Conservation (phyloP, 176 grass and related monocot genomes). For the Musa acuminata region DNA sequence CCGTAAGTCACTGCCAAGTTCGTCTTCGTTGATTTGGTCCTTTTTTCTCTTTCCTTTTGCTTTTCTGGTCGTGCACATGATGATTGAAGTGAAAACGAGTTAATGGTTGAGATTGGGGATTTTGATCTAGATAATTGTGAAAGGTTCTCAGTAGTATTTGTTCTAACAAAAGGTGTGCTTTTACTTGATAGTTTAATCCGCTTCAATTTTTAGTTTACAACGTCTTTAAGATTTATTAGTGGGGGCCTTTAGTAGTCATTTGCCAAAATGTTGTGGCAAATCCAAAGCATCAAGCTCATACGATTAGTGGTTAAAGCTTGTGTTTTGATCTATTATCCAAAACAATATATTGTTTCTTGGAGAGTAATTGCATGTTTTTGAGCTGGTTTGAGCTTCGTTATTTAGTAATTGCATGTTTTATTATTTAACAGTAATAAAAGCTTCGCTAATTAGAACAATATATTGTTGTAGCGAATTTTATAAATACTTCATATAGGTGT, state of each 20-base stretch:
- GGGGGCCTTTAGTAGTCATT: not conserved
- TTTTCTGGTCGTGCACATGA: not conserved
- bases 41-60: not conserved
- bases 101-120: not conserved
- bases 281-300: not conserved
- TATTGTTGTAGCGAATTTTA: no score
- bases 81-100: not conserved
- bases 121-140: not conserved
- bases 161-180: no score
- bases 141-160: not conserved
- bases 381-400: not conserved
- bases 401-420: no score
- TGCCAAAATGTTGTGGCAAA: not conserved
- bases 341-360: not conserved
- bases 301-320: no score
- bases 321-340: not conserved
- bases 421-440: no score
- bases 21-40: not conserved
- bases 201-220: no score
- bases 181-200: not conserved
- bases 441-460: no score
- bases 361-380: not conserved
- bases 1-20: not conserved
- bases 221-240: no score
- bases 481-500: no score